phyloP scores from a whole-genome alignment of 1,139 yeast genomes.

The Oligophagozyma castellii region DNA sequence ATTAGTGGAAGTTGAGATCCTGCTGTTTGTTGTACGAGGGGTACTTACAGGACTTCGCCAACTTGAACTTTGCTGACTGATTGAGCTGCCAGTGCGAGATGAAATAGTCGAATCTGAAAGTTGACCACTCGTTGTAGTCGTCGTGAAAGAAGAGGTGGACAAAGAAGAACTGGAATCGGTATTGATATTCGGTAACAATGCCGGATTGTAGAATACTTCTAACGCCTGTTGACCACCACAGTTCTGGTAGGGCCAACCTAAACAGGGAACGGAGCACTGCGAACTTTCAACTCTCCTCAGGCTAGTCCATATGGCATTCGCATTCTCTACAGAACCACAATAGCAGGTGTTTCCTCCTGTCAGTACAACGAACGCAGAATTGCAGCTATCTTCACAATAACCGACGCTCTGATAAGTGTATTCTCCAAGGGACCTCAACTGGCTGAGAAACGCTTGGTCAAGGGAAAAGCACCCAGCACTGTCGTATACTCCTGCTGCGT shows the following conservation, averaged over 20 bases:
- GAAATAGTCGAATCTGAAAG: too few species aligned
- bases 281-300: conserved; percentile 14
- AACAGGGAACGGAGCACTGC: conserved; percentile 38
- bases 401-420: conserved; percentile 37
- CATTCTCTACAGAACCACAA: conserved; percentile 43
- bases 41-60: too few species aligned
- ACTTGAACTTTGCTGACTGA: too few species aligned
- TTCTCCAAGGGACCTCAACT: too few species aligned
- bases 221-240: conserved; percentile 46
- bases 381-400: conserved; percentile 36
- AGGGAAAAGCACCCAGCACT: too few species aligned
- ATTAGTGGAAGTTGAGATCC: too few species aligned
- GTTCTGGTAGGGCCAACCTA: conserved; percentile 40
- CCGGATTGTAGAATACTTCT: conserved; percentile 3
- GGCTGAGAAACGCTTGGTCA: too few species aligned
- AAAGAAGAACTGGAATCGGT: conserved; percentile 1
- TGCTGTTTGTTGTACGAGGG: too few species aligned
- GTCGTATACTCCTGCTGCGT: too few species aligned
- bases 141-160: conserved; percentile 3
- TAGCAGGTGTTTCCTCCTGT: conserved; percentile 42
- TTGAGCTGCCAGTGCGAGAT: too few species aligned
- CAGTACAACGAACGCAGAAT: conserved; percentile 39
- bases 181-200: background rate
- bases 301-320: background rate
- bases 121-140: conserved; percentile 4